phyloP scores from a whole-genome alignment of 306 rosid species.

The Cucumis melo region DNA sequence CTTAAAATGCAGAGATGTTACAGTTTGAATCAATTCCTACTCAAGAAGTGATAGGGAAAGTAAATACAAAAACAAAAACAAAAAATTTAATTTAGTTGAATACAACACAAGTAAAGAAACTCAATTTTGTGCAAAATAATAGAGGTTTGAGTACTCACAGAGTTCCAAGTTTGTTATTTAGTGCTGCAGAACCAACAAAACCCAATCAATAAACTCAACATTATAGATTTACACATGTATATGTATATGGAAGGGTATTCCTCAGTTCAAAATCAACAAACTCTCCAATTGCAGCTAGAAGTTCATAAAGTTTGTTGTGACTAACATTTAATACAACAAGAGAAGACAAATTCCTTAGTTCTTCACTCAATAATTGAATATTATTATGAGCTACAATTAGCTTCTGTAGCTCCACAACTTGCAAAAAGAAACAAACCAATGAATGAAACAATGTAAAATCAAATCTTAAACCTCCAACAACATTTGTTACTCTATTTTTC shows the following conservation, averaged over 20 bases:
- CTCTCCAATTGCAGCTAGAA: constrained; percentile 89
- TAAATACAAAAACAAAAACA: background rate
- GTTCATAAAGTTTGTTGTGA: constrained; percentile 60
- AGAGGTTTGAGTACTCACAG: constrained; percentile 50
- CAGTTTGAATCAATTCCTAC: background rate
- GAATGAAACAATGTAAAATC: background rate
- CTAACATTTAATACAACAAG: constrained; percentile 66
- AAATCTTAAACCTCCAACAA: background rate
- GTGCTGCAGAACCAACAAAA: constrained; percentile 52
- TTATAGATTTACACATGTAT: background rate
- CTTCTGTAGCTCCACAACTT: constrained; percentile 90
- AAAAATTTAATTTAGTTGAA: background rate
- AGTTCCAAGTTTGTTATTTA: constrained; percentile 71
- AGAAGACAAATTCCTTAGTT: constrained; percentile 46
- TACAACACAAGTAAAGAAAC: background rate
- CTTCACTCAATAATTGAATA: constrained; percentile 51
- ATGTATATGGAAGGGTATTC: background rate
- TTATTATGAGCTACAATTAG: constrained; percentile 76
- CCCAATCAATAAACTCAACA: constrained; percentile 14
- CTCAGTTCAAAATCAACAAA: too few species aligned
- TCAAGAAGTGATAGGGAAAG: background rate
- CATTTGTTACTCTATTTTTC: too few species aligned
- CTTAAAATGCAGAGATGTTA: too few species aligned
- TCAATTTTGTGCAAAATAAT: background rate
- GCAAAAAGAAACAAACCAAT: constrained; percentile 14